Base-by-base conservation (phyloP, 2,329 filamentous ascomycete species). In the Calonectria honghensis region DNA sequence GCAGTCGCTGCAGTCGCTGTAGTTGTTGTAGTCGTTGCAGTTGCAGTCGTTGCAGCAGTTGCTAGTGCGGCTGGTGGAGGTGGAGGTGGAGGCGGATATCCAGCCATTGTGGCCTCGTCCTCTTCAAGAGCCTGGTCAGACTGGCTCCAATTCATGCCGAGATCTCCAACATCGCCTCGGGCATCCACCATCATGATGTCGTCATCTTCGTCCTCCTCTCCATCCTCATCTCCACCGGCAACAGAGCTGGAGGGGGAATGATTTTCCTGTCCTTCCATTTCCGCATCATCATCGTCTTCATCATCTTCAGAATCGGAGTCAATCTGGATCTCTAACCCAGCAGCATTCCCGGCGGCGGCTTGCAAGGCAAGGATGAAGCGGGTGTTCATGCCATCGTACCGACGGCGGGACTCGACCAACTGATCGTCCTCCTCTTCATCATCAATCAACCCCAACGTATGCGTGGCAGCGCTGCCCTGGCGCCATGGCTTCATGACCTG, bases 401-500 rank as follows among this genome's bases (percentile, higher is more conserved):
- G 77, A 9, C 76, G 76, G 48, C 81, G 78, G 1, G 79, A 85
- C 5, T 87, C 85, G 37, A 87, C 86, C 16, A 87, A 85, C 70
- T 89, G 88, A 3, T 89, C 85, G 41, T 89, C 88, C 68, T 88
- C 87, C 18, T 88, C 87, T 66, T 87, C 84, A 35, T 86, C 86
- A 48, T 87, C 87, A 45, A 87, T 88, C 9, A 86, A 51, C 4
- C 85, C 84, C 27, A 81, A 50, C 27, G 92, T 93, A 83, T 98
- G 96, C 57, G 90, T 93, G 9, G 94, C 97, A 71, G 92, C 90
- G 82, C 97, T 98, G 7, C 97, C 97, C 77, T 94, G 91, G 39
- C 93, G 91, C 97, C 97, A 99, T 1, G 94, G 91, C 78, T 93
- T 94, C 75, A 99, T 91, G 81, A 98, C 90, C 84, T 99, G 95